phyloP scores from a whole-genome alignment of 768 basidiomycete species.

The Kondoa malvinella region DNA sequence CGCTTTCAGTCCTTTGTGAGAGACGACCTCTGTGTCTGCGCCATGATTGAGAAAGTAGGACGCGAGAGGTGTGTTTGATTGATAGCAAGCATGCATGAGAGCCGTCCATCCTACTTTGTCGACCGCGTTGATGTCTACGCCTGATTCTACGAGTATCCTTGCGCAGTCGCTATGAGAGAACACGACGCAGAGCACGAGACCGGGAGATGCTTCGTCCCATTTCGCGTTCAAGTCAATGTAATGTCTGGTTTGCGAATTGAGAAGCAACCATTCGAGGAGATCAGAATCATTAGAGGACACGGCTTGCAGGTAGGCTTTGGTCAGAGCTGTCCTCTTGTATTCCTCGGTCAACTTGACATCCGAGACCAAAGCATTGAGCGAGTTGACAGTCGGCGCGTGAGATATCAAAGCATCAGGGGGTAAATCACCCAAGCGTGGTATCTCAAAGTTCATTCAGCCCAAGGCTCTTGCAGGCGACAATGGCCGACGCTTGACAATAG shows the following conservation, averaged over 20 bases:
- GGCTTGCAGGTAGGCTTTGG: neutral
- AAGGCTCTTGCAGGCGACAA: no score
- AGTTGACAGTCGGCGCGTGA: no score
- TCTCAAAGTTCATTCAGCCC: no score
- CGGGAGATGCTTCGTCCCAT: slow-evolving; percentile 22
- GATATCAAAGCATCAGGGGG: no score
- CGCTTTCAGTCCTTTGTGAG: slow-evolving; percentile 58
- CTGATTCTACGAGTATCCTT: slow-evolving; percentile 24
- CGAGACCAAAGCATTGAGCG: no score
- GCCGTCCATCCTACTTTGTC: slow-evolving; percentile 62
- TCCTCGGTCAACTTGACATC: neutral
- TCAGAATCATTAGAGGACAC: slow-evolving; percentile 6
- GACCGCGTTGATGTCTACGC: slow-evolving; percentile 19
- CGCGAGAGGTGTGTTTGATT: slow-evolving; percentile 75
- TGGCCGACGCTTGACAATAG: no score
- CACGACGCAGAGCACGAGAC: slow-evolving; percentile 21
- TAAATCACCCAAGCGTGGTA: no score
- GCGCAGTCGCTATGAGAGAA: slow-evolving; percentile 25
- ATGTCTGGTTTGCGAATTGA: neutral
- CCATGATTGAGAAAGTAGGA: slow-evolving; percentile 85
- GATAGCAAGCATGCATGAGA: slow-evolving; percentile 73
- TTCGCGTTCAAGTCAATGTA: slow-evolving; percentile 17
- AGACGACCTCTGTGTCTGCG: slow-evolving; percentile 61
- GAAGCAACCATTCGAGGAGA: slow-evolving; percentile 26
- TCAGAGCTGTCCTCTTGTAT: neutral